phyloP scores from a whole-genome alignment of 257 asterid species.

The Vinca minor region DNA sequence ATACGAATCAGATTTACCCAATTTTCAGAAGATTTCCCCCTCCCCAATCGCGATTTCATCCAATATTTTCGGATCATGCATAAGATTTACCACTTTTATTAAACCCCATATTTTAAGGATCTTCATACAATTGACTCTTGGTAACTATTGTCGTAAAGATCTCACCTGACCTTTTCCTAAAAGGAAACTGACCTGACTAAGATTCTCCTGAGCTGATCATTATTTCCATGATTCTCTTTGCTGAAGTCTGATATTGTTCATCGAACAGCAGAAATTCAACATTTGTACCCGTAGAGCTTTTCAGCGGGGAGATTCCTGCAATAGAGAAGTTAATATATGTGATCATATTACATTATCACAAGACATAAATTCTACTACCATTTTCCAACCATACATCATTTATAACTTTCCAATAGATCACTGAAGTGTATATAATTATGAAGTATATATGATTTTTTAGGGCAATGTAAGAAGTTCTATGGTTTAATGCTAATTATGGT shows the following conservation, averaged over 20 bases:
- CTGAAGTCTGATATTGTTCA: constrained; percentile 36
- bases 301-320: constrained; percentile 72
- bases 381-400: background rate
- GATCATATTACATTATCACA: background rate
- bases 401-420: background rate
- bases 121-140: too few species aligned
- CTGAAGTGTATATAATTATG: background rate
- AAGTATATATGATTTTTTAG: too few species aligned
- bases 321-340: background rate
- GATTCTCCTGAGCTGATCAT: constrained; percentile 36
- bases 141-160: too few species aligned
- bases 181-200: constrained; percentile 75
- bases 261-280: constrained; percentile 33
- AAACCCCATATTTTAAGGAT: too few species aligned
- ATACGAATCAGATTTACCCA: too few species aligned
- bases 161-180: constrained; percentile 47
- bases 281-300: constrained; percentile 59
- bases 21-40: too few species aligned
- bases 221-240: constrained; percentile 25
- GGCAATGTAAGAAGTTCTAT: too few species aligned
- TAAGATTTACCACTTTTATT: too few species aligned
- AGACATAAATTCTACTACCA: background rate
- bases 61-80: too few species aligned
- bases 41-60: too few species aligned
- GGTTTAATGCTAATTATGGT: too few species aligned